Percentiles rank a stretch among this genome's conserved stretches.
These are phyloP conservation scores for Pisolithus albus DNA, from an alignment of 768 basidiomycete genomes.

Conservation along the genomic window DNA sequence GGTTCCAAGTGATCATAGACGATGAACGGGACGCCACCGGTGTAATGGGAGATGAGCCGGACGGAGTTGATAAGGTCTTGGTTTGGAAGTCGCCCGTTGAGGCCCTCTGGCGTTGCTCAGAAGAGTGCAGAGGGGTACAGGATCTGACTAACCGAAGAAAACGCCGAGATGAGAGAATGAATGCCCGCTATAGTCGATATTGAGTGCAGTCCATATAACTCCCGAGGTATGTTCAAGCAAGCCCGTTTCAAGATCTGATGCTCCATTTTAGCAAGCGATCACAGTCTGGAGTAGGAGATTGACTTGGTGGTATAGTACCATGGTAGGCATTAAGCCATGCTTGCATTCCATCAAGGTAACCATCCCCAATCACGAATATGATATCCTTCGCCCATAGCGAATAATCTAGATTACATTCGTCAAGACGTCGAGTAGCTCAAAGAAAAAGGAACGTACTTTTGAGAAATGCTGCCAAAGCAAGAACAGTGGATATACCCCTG, in stretches of 20 bases:
- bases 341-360: conserved; percentile 85
- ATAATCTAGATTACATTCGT: conserved; percentile 43
- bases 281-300: conserved; percentile 6
- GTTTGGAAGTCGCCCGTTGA: conserved; percentile 92
- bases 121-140: neutral
- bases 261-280: neutral
- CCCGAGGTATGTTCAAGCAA: conserved; percentile 64
- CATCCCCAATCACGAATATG: conserved; percentile 83
- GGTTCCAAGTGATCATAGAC: conserved; percentile 73
- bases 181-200: conserved; percentile 94
- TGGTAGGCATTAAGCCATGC: conserved; percentile 89
- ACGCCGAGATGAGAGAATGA: conserved; percentile 95
- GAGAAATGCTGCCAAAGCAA: conserved; percentile 78
- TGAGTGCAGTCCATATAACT: conserved; percentile 92
- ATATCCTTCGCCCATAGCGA: conserved; percentile 96
- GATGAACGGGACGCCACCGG: conserved; percentile 69
- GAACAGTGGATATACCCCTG: conserved; percentile 78
- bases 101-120: conserved; percentile 59
- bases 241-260: conserved; percentile 59
- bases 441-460: conserved; percentile 48
- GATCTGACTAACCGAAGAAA: conserved; percentile 65
- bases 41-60: conserved; percentile 60
- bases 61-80: conserved; percentile 91
- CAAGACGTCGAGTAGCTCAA: neutral
- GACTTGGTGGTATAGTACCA: conserved; percentile 59